A percentile compares a stretch with the other conserved stretches of the same genome.
These are phyloP conservation scores for Globisporangium camurandrum DNA, from an alignment of 352 stramenopile species.

Conservation along the genomic window DNA sequence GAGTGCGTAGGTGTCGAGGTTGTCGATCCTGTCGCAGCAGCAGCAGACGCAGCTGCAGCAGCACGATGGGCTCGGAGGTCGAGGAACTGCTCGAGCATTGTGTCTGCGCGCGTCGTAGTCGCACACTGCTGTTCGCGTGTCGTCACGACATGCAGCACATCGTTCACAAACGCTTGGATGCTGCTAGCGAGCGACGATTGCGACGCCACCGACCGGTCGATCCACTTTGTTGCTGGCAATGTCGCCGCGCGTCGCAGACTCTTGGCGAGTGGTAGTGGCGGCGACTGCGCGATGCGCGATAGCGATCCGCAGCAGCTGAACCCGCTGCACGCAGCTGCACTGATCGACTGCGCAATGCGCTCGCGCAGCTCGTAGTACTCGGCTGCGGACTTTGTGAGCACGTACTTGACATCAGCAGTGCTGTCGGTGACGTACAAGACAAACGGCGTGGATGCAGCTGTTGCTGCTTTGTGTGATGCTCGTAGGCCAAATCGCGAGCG, in stretches of 20 bases:
- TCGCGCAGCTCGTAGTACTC: constrained; percentile 44
- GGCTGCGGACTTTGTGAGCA: constrained; percentile 41
- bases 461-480: neutral
- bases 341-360: constrained; percentile 20
- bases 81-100: constrained; percentile 48
- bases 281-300: constrained; percentile 38
- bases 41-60: constrained; percentile 4
- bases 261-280: constrained; percentile 33
- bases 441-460: constrained; percentile 20
- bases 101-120: constrained; percentile 20
- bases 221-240: too few relatives aligned
- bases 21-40: neutral
- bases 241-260: constrained; percentile 23
- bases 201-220: constrained; percentile 19
- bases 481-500: constrained; percentile 7
- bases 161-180: constrained; percentile 65
- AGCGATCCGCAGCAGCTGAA: constrained; percentile 51
- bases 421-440: constrained; percentile 76
- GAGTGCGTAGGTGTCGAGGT: constrained; percentile 10
- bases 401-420: constrained; percentile 58
- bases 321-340: constrained; percentile 31
- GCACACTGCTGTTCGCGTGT: constrained; percentile 33
- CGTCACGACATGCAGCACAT: constrained; percentile 32
- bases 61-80: constrained; percentile 21
- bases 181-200: constrained; percentile 36